Percentiles rank a stretch among this genome's conserved stretches.
These are phyloP conservation scores for Aspergillus terreus DNA, from an alignment of 2,329 filamentous ascomycete genomes.

Conservation along the genomic window DNA sequence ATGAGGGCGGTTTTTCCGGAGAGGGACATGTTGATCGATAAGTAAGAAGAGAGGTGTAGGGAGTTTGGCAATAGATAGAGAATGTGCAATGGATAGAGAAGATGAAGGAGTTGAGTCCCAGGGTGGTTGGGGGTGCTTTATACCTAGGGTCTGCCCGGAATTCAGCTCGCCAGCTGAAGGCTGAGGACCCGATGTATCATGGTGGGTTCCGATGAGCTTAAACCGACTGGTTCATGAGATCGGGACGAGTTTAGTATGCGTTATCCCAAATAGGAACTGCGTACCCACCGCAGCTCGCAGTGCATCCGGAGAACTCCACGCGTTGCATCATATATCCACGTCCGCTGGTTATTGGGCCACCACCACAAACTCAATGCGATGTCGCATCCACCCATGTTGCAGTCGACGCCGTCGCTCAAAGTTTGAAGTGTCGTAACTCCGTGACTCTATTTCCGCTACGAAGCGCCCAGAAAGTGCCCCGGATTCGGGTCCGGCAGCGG, in stretches of 20 bases:
- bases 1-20: conserved; percentile 41
- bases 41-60: neutral
- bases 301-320: no score
- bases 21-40: conserved; percentile 29
- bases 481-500: conserved; percentile 28
- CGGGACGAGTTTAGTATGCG: conserved; percentile 15
- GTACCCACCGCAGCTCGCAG: neutral
- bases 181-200: no score
- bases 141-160: neutral
- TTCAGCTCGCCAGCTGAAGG: no score
- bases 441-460: conserved; percentile 3
- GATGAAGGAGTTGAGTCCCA: neutral
- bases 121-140: neutral
- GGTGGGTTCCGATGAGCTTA: neutral
- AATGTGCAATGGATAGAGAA: neutral
- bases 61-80: no score
- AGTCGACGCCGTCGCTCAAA: no score
- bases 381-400: no score
- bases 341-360: no score
- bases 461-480: conserved; percentile 29
- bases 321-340: no score
- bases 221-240: neutral
- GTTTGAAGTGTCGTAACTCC: neutral
- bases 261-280: conserved; percentile 11
- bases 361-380: no score